Evolutionary conservation across 169 alveolate genomes (phyloP).

Genomic region (Eimeria zaria): DNA sequence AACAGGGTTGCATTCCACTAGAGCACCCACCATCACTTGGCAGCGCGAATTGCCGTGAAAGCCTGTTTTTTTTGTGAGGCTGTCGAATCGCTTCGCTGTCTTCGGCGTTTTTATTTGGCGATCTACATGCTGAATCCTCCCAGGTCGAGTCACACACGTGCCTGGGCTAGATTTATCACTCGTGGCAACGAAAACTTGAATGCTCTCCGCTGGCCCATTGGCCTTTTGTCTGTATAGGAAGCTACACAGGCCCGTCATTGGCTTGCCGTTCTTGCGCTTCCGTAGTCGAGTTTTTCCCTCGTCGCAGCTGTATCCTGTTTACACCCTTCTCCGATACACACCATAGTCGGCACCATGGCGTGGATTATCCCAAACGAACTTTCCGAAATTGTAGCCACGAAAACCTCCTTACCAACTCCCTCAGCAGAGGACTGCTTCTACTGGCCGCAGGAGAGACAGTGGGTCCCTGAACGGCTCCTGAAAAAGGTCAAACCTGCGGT

Average conservation of each 20-base stretch:
- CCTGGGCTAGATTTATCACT: background rate
- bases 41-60: background rate
- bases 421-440: slow-evolving; percentile 74
- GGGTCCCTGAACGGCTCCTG: slow-evolving; percentile 79
- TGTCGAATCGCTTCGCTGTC: background rate
- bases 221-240: background rate
- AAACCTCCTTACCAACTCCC: slow-evolving; percentile 69
- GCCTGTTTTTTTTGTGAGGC: background rate
- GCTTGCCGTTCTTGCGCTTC: background rate
- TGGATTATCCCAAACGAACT: slow-evolving; percentile 70
- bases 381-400: background rate
- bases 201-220: background rate
- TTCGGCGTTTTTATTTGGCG: background rate
- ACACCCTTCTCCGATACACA: background rate
- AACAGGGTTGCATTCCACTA: background rate
- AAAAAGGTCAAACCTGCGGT: slow-evolving; percentile 35
- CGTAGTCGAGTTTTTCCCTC: background rate
- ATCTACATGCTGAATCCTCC: background rate
- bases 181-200: background rate
- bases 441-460: slow-evolving; percentile 54
- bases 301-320: background rate
- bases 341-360: slow-evolving; percentile 36
- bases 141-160: background rate
- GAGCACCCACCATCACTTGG: background rate
- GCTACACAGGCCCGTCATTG: background rate